phyloP scores from a whole-genome alignment of 225 moss, liverwort and hornwort genomes.

The Anthoceros angustus region DNA sequence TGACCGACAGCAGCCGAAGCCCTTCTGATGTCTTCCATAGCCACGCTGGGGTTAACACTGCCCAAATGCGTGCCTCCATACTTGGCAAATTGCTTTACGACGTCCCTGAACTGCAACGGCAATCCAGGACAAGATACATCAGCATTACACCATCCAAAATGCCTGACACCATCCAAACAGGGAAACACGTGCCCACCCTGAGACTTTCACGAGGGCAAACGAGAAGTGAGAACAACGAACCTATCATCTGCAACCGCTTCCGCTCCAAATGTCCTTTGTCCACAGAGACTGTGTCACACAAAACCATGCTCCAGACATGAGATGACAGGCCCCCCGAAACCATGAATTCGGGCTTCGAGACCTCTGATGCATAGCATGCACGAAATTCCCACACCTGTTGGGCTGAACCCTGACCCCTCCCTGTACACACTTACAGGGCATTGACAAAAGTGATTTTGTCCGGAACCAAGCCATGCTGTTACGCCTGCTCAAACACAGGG shows the following conservation, averaged over 20 bases:
- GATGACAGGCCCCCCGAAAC: neutral
- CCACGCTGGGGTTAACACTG: constrained; percentile 82
- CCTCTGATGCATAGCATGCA: too few relatives aligned
- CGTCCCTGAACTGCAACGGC: constrained; percentile 59
- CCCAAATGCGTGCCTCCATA: constrained; percentile 94
- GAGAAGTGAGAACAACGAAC: too few relatives aligned
- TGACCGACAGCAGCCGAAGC: constrained; percentile 93
- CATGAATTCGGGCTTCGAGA: neutral
- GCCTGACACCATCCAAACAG: neutral
- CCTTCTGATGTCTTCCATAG: constrained; percentile 98
- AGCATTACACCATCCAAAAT: too few relatives aligned
- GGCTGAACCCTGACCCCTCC: too few relatives aligned
- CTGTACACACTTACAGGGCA: too few relatives aligned
- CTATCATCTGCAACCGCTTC: neutral
- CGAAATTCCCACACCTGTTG: too few relatives aligned
- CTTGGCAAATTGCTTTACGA: constrained; percentile 81
- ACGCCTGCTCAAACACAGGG: too few relatives aligned
- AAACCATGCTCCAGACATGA: neutral
- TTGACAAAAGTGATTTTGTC: too few relatives aligned
- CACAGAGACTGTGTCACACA: neutral
- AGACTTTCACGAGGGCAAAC: too few relatives aligned
- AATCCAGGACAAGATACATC: neutral
- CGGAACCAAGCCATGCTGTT: too few relatives aligned
- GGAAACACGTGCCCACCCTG: too few relatives aligned
- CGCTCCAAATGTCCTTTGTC: neutral